A percentile compares a stretch with the other conserved stretches of the same genome.
Conservation (phyloP, 805 yeast species). For the Lipomyces chichibuensis region DNA sequence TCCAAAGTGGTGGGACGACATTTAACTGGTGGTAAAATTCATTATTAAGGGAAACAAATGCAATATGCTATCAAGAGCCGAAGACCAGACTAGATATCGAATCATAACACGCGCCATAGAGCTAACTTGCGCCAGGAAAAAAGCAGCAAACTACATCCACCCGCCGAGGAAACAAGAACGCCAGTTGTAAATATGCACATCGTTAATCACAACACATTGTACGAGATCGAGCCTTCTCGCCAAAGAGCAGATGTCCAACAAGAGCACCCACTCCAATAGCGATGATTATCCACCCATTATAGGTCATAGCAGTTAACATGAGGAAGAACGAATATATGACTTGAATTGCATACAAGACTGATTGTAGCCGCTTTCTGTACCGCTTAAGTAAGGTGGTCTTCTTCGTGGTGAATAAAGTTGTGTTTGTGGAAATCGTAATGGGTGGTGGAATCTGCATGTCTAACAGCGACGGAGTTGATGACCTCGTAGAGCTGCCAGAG, state of each 20-base stretch:
- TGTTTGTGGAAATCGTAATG: background rate
- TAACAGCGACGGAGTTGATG: background rate
- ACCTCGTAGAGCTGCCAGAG: background rate
- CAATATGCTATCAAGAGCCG: too few relatives aligned
- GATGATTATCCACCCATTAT: constrained; percentile 72
- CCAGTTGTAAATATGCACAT: background rate
- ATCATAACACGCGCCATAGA: too few relatives aligned
- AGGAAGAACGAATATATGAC: constrained; percentile 65
- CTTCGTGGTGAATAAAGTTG: background rate
- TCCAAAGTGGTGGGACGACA: background rate
- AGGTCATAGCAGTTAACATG: constrained; percentile 38
- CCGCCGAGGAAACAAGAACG: background rate
- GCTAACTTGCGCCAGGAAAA: too few relatives aligned
- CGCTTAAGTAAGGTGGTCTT: constrained; percentile 2
- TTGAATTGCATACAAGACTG: constrained; percentile 60
- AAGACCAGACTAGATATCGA: too few relatives aligned
- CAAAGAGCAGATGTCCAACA: constrained; percentile 52
- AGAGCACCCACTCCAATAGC: constrained; percentile 73
- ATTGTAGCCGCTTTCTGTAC: background rate
- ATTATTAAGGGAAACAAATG: background rate
- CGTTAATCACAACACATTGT: constrained; percentile 24
- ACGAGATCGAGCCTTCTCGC: background rate
- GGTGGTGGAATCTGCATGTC: background rate
- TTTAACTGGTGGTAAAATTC: background rate
- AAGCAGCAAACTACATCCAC: background rate